These are phyloP conservation scores for Kuraishia piskuri DNA, from an alignment of 805 yeast genomes.

Conservation along the genomic window DNA sequence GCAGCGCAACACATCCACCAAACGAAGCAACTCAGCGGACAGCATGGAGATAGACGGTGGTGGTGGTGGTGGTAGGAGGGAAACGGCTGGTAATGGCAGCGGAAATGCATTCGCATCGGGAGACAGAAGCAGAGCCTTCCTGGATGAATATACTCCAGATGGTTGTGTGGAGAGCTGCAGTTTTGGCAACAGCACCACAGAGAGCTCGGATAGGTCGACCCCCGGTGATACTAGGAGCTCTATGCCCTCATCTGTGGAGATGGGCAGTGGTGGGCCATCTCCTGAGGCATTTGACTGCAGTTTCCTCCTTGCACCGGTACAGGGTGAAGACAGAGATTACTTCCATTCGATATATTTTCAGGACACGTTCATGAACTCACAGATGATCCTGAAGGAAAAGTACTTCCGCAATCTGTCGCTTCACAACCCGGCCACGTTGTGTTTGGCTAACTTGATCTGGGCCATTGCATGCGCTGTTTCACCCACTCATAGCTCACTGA, in stretches of 20 bases:
- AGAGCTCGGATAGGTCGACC: background rate
- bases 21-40: background rate
- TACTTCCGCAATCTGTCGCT: background rate
- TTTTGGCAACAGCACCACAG: background rate
- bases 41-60: background rate
- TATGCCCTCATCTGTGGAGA: background rate
- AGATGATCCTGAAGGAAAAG: background rate
- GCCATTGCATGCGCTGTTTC: background rate
- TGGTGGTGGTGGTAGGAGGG: background rate
- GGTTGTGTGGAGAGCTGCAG: background rate
- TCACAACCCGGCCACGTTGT: background rate
- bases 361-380: background rate
- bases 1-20: background rate
- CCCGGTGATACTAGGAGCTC: background rate
- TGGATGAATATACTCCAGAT: background rate
- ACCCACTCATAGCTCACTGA: background rate
- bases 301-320: background rate
- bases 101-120: background rate
- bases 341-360: background rate
- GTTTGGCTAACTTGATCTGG: background rate
- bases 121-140: too few species aligned
- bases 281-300: background rate
- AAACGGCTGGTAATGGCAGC: background rate
- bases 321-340: background rate
- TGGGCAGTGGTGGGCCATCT: background rate